A percentile compares a stretch with the other conserved stretches of the same genome.
phyloP scores from a whole-genome alignment of 2,329 filamentous ascomycete genomes.

The Hypoxylon sp. region DNA sequence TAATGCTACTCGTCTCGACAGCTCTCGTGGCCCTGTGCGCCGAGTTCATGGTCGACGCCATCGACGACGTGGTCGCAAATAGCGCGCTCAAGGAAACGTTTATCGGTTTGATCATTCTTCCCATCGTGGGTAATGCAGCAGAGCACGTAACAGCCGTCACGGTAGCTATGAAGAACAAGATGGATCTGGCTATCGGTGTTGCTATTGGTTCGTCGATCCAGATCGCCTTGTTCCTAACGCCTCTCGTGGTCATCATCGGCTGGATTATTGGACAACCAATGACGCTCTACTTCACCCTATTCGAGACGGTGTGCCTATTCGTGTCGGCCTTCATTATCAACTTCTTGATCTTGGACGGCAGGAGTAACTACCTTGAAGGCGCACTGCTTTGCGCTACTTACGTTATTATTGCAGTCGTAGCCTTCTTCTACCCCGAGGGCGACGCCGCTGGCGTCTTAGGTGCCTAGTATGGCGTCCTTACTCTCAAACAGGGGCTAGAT shows the following conservation, averaged over 20 bases:
- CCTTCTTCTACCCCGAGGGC: constrained; percentile 75
- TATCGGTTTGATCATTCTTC: constrained; percentile 79
- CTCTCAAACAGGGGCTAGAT: neutral
- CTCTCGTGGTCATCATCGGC: constrained; percentile 78
- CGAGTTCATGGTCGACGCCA: constrained; percentile 78
- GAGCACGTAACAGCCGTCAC: constrained; percentile 81
- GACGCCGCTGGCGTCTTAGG: constrained; percentile 61
- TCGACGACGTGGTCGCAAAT: constrained; percentile 72
- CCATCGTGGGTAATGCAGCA: constrained; percentile 80
- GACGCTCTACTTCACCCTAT: constrained; percentile 88
- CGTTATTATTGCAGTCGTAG: constrained; percentile 76
- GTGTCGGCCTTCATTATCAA: constrained; percentile 89
- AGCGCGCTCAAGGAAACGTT: constrained; percentile 75
- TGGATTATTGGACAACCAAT: constrained; percentile 79
- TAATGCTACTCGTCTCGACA: constrained; percentile 75
- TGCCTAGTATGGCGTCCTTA: constrained; percentile 35
- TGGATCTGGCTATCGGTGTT: constrained; percentile 81
- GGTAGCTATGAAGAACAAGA: constrained; percentile 81
- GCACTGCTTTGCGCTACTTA: constrained; percentile 77
- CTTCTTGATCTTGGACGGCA: constrained; percentile 86
- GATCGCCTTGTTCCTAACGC: constrained; percentile 79
- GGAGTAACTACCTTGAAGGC: constrained; percentile 90
- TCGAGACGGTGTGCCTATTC: constrained; percentile 90
- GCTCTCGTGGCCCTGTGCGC: constrained; percentile 77
- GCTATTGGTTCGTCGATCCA: constrained; percentile 80